Conservation (phyloP, 305 asterid genomes). For the Ilex paraguariensis region DNA sequence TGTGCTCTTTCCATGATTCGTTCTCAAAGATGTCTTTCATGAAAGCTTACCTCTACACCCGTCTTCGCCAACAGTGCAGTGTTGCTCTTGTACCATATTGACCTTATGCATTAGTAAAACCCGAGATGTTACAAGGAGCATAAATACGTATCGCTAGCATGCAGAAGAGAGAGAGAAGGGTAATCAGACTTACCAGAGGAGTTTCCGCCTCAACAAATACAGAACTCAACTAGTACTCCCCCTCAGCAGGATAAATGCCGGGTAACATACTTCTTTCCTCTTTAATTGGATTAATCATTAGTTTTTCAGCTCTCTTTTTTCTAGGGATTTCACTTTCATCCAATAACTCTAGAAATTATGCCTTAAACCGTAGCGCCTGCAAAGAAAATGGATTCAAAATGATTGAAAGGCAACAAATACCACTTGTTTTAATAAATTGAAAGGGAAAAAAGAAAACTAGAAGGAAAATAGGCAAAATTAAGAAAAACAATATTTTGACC, state of each 20-base stretch:
- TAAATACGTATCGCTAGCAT: no score
- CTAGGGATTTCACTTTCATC: slow-evolving; percentile 40
- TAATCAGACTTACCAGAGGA: slow-evolving; percentile 36
- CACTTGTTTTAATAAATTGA: no score
- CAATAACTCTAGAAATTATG: slow-evolving; percentile 36
- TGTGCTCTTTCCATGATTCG: no score
- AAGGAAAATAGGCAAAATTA: no score
- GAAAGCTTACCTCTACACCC: no score
- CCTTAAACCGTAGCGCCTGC: slow-evolving; percentile 51
- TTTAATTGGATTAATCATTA: slow-evolving; percentile 68
- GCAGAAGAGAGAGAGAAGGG: neutral
- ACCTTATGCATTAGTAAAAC: slow-evolving; percentile 34
- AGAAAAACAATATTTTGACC: no score
- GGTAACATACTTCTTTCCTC: slow-evolving; percentile 47
- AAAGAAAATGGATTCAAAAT: no score
- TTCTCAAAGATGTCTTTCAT: no score
- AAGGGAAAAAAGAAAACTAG: no score
- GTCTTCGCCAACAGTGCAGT: slow-evolving; percentile 33
- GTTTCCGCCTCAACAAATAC: slow-evolving; percentile 58
- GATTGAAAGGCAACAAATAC: no score
- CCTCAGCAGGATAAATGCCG: slow-evolving; percentile 43
- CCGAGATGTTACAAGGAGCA: no score
- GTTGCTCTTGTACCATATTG: slow-evolving; percentile 78
- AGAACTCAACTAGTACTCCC: slow-evolving; percentile 61
- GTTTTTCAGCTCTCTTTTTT: slow-evolving; percentile 32